Base-by-base conservation (phyloP, 352 stramenopile species). In the Hyaloperonospora arabidopsidis region DNA sequence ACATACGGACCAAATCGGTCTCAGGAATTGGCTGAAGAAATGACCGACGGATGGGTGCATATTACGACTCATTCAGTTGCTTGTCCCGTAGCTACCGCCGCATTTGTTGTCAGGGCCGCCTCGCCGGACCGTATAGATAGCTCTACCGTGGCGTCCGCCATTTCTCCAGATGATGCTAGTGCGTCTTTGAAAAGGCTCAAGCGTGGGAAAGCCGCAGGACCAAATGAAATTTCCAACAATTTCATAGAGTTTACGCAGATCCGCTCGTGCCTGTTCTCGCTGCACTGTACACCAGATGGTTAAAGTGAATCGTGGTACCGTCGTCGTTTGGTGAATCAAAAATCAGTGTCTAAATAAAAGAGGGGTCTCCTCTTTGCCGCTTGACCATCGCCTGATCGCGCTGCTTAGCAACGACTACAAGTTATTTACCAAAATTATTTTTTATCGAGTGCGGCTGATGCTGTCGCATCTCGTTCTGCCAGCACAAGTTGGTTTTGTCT, bases 141-240 rank as follows among this genome's bases (percentile, higher is more conserved):
- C 35, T 15, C 35, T 41, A 41, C 12, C 2, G 35, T 41, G 35
- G 13, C 12, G 12, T 18, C 35, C 0, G 12, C 5, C 35, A 41
- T 18, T 18, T 41, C 35, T 41, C n/a, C 35, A 5, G n/a, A 41
- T 0, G n/a, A 41, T 41, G 25, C 8, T 2, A 41, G 35, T 41
- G 35, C n/a, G 35, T 4, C 12, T 18, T 41, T 41, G 89, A 78
- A 41, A 11, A 41, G 35, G 35, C 35, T 41, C 12, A 41, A 41
- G 13, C 12, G 35, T 41, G 35, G 35, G 0, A 41, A 41, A 41
- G 5, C 35, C 13, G 35, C 35, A 12, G 19, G 41, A 29, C 10
- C 19, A 3, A 5, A 32, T 32, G 17, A 32, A 17, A 32, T 47
- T 14, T 17, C 3, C 12, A 47, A 47, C 15, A 1, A 0, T 32